A percentile compares a stretch with the other conserved stretches of the same genome.
Evolutionary conservation across 2,329 filamentous ascomycete genomes (phyloP).

Genomic region (Alternaria triticina): DNA sequence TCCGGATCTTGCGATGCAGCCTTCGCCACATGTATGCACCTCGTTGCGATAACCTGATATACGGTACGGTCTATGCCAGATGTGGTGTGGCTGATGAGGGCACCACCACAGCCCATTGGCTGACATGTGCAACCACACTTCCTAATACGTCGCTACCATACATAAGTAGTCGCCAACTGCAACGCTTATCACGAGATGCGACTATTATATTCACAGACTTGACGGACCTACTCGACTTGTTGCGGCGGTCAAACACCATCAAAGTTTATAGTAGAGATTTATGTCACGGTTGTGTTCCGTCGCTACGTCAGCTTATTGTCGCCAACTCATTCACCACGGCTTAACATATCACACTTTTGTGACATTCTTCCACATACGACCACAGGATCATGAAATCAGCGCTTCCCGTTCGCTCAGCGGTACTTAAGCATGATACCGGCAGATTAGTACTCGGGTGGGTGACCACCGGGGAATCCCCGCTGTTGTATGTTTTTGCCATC

Average conservation of each 20-base stretch:
- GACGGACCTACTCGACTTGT: neutral
- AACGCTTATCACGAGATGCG: neutral
- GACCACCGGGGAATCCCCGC: constrained; percentile 3
- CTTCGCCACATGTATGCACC: constrained; percentile 6
- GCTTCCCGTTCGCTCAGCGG: constrained; percentile 1
- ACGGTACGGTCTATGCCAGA: neutral
- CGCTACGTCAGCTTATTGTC: neutral
- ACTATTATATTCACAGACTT: neutral
- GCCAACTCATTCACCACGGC: neutral
- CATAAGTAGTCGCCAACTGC: neutral
- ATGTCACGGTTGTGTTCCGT: neutral
- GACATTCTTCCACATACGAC: constrained; percentile 1
- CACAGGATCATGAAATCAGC: neutral
- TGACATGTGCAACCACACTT: neutral
- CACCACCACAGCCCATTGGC: neutral
- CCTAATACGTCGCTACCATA: neutral
- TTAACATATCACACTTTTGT: accelerated
- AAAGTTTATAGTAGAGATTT: neutral
- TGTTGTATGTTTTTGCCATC: constrained; percentile 8
- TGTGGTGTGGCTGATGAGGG: neutral
- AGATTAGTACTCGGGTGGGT: constrained; percentile 3
- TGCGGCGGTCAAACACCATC: neutral
- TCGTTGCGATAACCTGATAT: constrained; percentile 1
- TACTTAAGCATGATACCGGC: neutral
- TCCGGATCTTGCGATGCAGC: neutral